phyloP scores from a whole-genome alignment of 768 basidiomycete species.

The Collybia sp. region DNA sequence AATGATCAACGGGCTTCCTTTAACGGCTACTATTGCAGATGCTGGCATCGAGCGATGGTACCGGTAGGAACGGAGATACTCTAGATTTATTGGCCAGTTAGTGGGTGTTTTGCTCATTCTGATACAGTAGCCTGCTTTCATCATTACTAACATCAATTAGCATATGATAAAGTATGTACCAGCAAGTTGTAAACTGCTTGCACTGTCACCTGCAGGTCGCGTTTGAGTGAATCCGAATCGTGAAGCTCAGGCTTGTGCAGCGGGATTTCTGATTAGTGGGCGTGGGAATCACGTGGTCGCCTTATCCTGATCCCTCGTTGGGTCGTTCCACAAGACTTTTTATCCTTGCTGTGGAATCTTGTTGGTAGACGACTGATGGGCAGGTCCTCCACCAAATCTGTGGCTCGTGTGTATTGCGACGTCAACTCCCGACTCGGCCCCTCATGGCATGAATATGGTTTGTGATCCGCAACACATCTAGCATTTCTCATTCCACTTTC shows the following conservation, averaged over 20 bases:
- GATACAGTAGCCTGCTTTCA: neutral
- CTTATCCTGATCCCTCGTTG: neutral
- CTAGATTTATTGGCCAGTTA: conserved; percentile 42
- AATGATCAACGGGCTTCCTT: conserved; percentile 11
- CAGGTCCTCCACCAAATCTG: conserved; percentile 68
- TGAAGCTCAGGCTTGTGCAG: too few relatives aligned
- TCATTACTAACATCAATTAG: too few relatives aligned
- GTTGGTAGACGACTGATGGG: conserved; percentile 45
- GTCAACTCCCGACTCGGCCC: conserved; percentile 86
- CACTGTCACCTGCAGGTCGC: too few relatives aligned
- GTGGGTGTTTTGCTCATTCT: conserved; percentile 3
- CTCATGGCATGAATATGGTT: conserved; percentile 96
- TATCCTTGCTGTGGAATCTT: conserved; percentile 3
- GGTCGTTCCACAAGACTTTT: neutral
- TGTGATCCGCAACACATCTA: conserved; percentile 16
- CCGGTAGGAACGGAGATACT: conserved; percentile 44
- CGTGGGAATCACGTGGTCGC: conserved; percentile 9
- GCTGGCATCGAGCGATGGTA: conserved; percentile 58
- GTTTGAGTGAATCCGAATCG: too few relatives aligned
- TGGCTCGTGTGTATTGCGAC: conserved; percentile 83
- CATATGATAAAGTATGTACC: too few relatives aligned
- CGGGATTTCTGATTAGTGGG: too few relatives aligned
- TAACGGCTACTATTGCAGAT: conserved; percentile 33
- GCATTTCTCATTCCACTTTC: conserved; percentile 16
- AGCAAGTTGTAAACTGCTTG: too few relatives aligned